Base-by-base conservation (phyloP, 805 yeast species). In the Lachancea meyersii region DNA sequence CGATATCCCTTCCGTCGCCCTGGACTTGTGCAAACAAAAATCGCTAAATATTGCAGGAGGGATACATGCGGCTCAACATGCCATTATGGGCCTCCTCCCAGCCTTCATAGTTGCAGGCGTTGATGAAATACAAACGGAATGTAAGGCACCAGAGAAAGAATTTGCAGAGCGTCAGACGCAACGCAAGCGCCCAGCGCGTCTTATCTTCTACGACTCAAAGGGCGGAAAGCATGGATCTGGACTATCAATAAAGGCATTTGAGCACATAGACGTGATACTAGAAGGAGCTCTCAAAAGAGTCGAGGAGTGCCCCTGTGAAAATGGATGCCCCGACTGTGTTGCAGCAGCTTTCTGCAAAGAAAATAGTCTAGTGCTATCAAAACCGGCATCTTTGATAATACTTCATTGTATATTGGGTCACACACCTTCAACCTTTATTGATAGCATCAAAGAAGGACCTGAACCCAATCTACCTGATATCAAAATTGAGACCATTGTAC, bases 101-200 rank as follows among this genome's bases (percentile, higher is more conserved):
- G 61, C 81, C 21, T 80, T 77, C 46, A 78, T 88, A 4, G 77
- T 79, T 10, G 79, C 86, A 14, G 85, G 86, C 1, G 73, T 76
- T 3, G 83, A 80, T 50, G 98, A 93, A 52, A 72, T 93, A 11
- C 76, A 76, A 35, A 86, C 97, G 0, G 99, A 93, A 61, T 93
- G 99, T 63, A 93, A 93, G 55, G 97, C 97, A 0, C 97, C 98
- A 0, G 95, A 88, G 50, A 93, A 93, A 54, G 99, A 93, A 58
- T 86, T 91, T 70, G 86, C 96, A 1, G 72, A 73, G 38, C 64
- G 87, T 22, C 84, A 84, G 55, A 74, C 91, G 0, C 62, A 64
- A 14, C 67, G 98, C 31, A 76, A 75, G 44, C 67, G 99, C 32
- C 97, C 97, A 0, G 95, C 95, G 0, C 68, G 98, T 41, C 65